Evolutionary conservation across 73 alveolate species (phyloP).

Genomic region (Tetrahymena malaccensis): DNA sequence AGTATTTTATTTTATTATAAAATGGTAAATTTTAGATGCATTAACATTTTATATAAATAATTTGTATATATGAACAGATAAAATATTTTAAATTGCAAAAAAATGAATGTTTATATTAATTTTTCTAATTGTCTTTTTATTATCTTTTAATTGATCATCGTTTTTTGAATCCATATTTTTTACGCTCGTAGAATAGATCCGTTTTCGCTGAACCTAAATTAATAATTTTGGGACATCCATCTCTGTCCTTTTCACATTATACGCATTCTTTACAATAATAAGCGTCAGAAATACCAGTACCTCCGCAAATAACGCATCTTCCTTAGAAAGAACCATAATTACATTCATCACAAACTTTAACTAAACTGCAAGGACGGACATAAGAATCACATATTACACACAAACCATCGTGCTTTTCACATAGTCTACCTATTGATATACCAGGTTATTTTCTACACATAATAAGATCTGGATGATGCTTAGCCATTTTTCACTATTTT

Average conservation of each 20-base stretch:
- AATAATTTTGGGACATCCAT: conserved; percentile 99
- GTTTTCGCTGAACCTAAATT: conserved; percentile 97
- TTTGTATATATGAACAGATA: not conserved
- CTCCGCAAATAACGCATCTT: conserved; percentile 96
- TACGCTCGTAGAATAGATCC: conserved; percentile 96
- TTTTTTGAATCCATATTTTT: conserved; percentile 88
- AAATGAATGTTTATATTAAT: not conserved
- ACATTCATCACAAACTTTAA: conserved; percentile 96
- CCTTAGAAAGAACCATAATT: conserved; percentile 90
- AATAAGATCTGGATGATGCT: conserved; percentile 97
- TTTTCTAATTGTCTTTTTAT: not conserved
- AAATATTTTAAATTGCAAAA: too few species aligned
- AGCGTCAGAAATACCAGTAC: conserved; percentile 97
- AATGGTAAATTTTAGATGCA: not conserved
- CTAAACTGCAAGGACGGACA: conserved; percentile 88
- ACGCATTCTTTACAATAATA: conserved; percentile 96
- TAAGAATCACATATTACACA: conserved; percentile 98
- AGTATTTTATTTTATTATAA: too few species aligned
- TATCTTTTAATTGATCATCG: conserved; percentile 11
- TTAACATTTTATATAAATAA: not conserved
- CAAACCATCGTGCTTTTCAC: conserved; percentile 98
- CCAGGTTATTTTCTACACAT: conserved; percentile 99
- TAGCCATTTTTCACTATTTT: conserved; percentile 67
- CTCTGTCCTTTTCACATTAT: conserved; percentile 92
- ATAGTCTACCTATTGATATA: conserved; percentile 91